These are phyloP conservation scores for Chaetomium sp. DNA, from an alignment of 2,329 filamentous ascomycete genomes.

Conservation along the genomic window DNA sequence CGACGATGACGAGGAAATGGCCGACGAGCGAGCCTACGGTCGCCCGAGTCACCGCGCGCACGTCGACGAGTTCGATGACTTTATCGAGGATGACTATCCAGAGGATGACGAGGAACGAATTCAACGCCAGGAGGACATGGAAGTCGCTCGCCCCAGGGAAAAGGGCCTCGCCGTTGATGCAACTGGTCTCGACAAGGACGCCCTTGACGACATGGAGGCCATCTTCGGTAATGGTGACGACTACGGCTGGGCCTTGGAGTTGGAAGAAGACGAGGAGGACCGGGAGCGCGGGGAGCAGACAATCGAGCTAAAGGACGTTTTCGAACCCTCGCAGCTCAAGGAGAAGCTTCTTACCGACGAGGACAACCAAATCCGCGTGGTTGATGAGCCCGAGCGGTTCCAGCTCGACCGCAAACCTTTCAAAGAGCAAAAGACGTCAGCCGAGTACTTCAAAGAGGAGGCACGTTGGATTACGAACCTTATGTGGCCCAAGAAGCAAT, in stretches of 20 bases:
- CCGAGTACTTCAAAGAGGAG: slow-evolving; percentile 88
- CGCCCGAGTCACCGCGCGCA: slow-evolving; percentile 59
- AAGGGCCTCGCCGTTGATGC: slow-evolving; percentile 72
- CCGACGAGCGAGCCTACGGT: slow-evolving; percentile 54
- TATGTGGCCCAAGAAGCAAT: slow-evolving; percentile 83
- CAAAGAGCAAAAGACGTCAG: slow-evolving; percentile 75
- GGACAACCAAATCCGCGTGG: slow-evolving; percentile 85
- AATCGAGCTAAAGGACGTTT: slow-evolving; percentile 94
- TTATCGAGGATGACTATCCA: slow-evolving; percentile 95
- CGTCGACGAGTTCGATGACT: slow-evolving; percentile 85
- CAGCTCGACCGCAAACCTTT: slow-evolving; percentile 90
- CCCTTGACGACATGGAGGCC: slow-evolving; percentile 91
- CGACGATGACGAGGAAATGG: slow-evolving; percentile 82
- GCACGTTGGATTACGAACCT: slow-evolving; percentile 88
- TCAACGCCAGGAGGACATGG: slow-evolving; percentile 78
- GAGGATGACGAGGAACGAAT: slow-evolving; percentile 80
- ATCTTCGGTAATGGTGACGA: slow-evolving; percentile 96
- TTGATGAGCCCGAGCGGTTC: slow-evolving; percentile 90
- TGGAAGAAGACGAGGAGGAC: slow-evolving; percentile 84
- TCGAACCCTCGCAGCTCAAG: slow-evolving; percentile 90
- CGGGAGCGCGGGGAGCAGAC: slow-evolving; percentile 77
- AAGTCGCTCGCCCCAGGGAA: slow-evolving; percentile 80
- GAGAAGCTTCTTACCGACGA: slow-evolving; percentile 96
- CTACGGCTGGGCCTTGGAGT: slow-evolving; percentile 89
- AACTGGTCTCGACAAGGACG: slow-evolving; percentile 85